A percentile compares a stretch with the other conserved stretches of the same genome.
These are phyloP conservation scores for Sporisorium iseilematis-ciliati DNA, from an alignment of 1,284 basidiomycete species.

Conservation along the genomic window DNA sequence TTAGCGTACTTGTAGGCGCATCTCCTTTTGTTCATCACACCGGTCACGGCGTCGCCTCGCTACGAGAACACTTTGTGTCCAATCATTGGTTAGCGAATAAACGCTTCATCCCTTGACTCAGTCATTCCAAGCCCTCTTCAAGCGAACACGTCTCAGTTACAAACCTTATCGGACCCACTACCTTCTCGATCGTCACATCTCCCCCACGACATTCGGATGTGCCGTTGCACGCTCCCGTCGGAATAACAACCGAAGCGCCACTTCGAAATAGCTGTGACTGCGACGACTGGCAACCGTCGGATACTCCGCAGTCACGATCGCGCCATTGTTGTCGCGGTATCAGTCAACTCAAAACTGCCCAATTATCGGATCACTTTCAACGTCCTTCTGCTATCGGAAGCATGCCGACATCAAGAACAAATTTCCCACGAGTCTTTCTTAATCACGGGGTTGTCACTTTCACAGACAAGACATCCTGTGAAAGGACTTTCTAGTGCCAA, in stretches of 20 bases:
- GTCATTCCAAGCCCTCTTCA: no score
- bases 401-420: neutral
- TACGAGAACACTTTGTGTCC: no score
- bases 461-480: neutral
- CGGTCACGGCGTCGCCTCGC: no score
- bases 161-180: neutral
- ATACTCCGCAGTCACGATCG: neutral
- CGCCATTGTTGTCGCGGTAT: neutral
- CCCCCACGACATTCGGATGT: slow-evolving; percentile 8
- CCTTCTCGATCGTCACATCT: neutral
- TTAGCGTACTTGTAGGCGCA: no score
- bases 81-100: no score
- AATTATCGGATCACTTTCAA: neutral
- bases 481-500: neutral
- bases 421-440: neutral
- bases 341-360: neutral
- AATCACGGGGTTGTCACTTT: neutral
- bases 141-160: no score
- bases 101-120: no score
- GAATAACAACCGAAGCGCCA: neutral
- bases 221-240: slow-evolving; percentile 24
- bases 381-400: neutral
- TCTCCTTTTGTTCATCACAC: no score
- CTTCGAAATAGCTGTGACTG: neutral
- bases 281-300: neutral